phyloP scores from a whole-genome alignment of 2,329 filamentous ascomycete species.

The Stagonosporopsis cucurbitacearum region DNA sequence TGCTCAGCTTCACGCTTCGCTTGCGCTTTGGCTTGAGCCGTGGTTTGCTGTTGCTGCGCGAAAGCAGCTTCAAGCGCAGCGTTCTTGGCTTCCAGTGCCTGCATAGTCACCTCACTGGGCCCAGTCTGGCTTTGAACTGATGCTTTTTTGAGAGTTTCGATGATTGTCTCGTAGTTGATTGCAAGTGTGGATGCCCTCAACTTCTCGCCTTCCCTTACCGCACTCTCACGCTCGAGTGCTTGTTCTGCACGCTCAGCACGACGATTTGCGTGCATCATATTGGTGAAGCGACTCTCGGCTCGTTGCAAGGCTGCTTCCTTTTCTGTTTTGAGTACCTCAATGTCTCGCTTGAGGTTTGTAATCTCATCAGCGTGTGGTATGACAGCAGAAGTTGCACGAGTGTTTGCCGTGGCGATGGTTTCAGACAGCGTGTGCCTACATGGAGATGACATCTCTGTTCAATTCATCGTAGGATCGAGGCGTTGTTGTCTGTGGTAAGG shows the following conservation, averaged over 20 bases:
- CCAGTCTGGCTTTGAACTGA: neutral
- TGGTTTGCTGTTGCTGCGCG: neutral
- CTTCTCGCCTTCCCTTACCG: neutral
- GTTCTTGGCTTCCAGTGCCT: neutral
- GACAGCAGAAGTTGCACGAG: neutral
- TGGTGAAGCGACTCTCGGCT: neutral
- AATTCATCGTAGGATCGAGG: neutral
- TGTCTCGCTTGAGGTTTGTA: neutral
- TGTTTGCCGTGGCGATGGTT: neutral
- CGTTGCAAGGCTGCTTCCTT: neutral
- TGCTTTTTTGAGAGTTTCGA: neutral
- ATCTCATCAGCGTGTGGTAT: neutral
- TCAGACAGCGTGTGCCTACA: neutral
- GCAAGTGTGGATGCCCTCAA: neutral
- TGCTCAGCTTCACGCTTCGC: neutral
- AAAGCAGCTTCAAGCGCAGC: neutral
- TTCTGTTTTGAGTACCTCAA: neutral
- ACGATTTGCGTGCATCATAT: conserved; percentile 5
- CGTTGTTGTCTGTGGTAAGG: neutral
- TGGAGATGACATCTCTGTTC: neutral
- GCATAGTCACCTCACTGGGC: neutral
- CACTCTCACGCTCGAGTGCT: neutral
- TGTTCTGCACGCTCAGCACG: conserved; percentile 9
- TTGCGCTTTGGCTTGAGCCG: neutral
- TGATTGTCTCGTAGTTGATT: neutral